A percentile compares a stretch with the other conserved stretches of the same genome.
These are phyloP conservation scores for Acer campestre DNA, from an alignment of 345 rosid genomes.

Conservation along the genomic window DNA sequence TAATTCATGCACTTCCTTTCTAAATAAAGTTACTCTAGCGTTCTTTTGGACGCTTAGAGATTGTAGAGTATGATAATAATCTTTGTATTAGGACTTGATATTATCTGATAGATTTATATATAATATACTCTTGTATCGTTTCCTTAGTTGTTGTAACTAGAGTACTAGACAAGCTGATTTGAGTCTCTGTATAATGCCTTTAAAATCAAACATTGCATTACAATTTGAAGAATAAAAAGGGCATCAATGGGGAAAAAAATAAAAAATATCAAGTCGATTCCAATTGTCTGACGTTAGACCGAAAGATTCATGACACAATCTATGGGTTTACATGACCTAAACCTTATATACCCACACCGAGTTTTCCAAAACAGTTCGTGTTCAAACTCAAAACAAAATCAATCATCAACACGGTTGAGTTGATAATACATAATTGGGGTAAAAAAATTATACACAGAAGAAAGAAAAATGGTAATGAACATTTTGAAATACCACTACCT, in stretches of 20 bases:
- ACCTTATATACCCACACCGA: constrained; percentile 7
- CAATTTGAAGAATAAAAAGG: not conserved
- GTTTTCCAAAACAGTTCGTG: not conserved
- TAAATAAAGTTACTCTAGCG: not conserved
- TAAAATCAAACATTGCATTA: not conserved
- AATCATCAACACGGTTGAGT: not conserved
- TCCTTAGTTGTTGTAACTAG: too few relatives aligned
- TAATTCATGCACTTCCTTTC: not conserved
- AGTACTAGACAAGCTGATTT: not conserved
- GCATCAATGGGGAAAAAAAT: not conserved
- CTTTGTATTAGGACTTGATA: too few relatives aligned
- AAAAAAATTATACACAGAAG: constrained; percentile 12
- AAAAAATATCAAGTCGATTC: not conserved
- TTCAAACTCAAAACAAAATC: constrained; percentile 3
- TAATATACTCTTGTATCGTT: too few relatives aligned
- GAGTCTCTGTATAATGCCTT: not conserved
- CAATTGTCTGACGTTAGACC: not conserved
- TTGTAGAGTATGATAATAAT: not conserved
- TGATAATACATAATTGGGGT: not conserved
- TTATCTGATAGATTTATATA: too few relatives aligned
- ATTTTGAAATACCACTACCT: not conserved
- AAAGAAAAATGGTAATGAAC: not conserved
- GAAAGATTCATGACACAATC: not conserved
- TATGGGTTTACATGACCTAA: constrained; percentile 7
- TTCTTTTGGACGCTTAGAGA: not conserved